Conservation (phyloP, 768 basidiomycete genomes). For the Kwoniella pini region DNA sequence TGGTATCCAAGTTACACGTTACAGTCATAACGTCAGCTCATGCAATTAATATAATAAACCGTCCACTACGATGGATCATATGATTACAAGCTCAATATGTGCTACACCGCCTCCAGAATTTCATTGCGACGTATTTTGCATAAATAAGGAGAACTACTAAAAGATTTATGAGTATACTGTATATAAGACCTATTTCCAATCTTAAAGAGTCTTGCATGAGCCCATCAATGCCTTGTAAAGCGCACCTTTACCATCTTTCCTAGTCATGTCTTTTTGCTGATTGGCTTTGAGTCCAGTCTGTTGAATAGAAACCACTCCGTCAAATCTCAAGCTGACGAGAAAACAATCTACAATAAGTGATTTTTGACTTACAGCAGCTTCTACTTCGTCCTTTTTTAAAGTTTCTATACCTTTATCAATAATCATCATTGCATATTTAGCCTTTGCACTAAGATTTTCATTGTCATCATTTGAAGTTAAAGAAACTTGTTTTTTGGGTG, state of each 20-base stretch:
- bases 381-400: slow-evolving; percentile 11
- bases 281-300: slow-evolving; percentile 22
- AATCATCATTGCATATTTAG: slow-evolving; percentile 13
- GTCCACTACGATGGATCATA: too few relatives aligned
- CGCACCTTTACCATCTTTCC: slow-evolving; percentile 25
- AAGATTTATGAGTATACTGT: too few relatives aligned
- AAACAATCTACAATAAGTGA: background rate
- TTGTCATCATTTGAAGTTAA: background rate
- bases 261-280: slow-evolving; percentile 23
- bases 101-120: too few relatives aligned
- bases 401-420: slow-evolving; percentile 9
- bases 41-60: too few relatives aligned
- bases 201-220: slow-evolving; percentile 17
- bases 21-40: too few relatives aligned
- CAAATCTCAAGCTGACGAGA: too few relatives aligned
- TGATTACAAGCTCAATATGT: too few relatives aligned
- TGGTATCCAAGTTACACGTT: too few relatives aligned
- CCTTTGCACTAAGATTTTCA: slow-evolving; percentile 9
- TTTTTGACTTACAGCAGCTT: slow-evolving; percentile 16
- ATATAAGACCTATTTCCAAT: too few relatives aligned
- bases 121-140: too few relatives aligned
- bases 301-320: background rate
- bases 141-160: too few relatives aligned
- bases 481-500: background rate
- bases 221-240: slow-evolving; percentile 23